Evolutionary conservation across 2,329 filamentous ascomycete genomes (phyloP), one percentile per base, ranked within the genome.

Genomic region (Colletotrichum orchidophilum): DNA sequence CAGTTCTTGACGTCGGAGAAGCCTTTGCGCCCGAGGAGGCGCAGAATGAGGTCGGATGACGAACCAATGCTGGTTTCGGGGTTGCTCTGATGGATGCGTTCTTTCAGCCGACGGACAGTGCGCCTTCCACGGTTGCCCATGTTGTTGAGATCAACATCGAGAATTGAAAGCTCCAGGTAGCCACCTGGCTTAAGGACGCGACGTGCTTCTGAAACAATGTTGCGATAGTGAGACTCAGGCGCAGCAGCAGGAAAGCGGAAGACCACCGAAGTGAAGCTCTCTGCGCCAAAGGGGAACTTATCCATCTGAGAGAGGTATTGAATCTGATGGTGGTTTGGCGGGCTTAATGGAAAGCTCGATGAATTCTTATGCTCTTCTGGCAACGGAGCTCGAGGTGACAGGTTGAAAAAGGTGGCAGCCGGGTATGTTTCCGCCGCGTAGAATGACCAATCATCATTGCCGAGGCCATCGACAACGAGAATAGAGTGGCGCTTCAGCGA

Each of bases 361-460:
- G 81, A 80, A 49, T 76, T 81, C 54, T 80, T 82, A 35, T 83
- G 78, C 15, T 87, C 85, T n/a, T 81, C 76, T 0, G 84, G 83
- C n/a, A 86, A 75, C 50, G 86, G 86, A 49, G 87, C 84, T 31
- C 87, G 83, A 8, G 90, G 90, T 0, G 90, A 91, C 27, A 96
- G 85, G 77, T 95, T 94, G 83, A 94, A 96, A 73, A 96, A 92
- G 2, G 90, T 92, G 0, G 92, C 92, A 0, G 86, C 86, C 0
- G 92, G 92, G 74, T 96, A 96, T 1, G 93, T 94, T 77, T 95
- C 90, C 7, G 94, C 93, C 24, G 93, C 93, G 75, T 95, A 96
- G 79, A 94, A 95, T 0, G 93, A 95, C 94, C 94, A 96, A 77
- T 96, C 94, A 74, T 93, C 91, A 77, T 95, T 95, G n/a, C 94